phyloP scores from a whole-genome alignment of 208 protist genomes.

The Leishmania martiniquensis region DNA sequence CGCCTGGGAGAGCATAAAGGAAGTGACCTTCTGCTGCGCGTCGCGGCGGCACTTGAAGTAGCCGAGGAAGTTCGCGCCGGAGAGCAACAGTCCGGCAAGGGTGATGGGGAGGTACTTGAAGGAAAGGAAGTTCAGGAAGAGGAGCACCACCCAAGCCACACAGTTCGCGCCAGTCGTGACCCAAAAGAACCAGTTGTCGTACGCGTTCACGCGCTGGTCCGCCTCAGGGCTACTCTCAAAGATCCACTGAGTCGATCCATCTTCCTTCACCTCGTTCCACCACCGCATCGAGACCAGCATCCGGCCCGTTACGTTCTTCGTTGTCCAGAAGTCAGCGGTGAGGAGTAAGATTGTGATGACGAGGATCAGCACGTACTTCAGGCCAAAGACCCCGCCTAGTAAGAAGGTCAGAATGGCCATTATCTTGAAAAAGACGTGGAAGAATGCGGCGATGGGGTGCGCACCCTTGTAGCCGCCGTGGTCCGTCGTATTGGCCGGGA shows the following conservation, averaged over 20 bases:
- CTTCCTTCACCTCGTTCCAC: slow-evolving; percentile 95
- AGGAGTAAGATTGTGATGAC: slow-evolving; percentile 88
- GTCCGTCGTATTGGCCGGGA: slow-evolving; percentile 17
- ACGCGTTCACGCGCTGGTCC: slow-evolving; percentile 68
- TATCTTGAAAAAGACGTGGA: slow-evolving; percentile 91
- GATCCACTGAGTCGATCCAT: slow-evolving; percentile 92
- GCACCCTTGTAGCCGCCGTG: slow-evolving; percentile 74
- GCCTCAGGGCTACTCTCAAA: slow-evolving; percentile 91
- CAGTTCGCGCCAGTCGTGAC: slow-evolving; percentile 48
- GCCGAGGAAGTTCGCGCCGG: slow-evolving; percentile 72
- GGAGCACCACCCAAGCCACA: slow-evolving; percentile 61
- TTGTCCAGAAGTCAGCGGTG: slow-evolving; percentile 95
- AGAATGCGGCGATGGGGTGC: slow-evolving; percentile 84
- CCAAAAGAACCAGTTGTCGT: slow-evolving; percentile 91
- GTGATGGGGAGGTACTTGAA: slow-evolving; percentile 66
- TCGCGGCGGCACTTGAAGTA: slow-evolving; percentile 89
- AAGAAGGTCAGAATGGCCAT: slow-evolving; percentile 85
- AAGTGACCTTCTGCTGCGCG: slow-evolving; percentile 58
- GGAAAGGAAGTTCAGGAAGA: slow-evolving; percentile 79
- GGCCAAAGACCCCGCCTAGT: slow-evolving; percentile 59
- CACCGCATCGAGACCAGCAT: slow-evolving; percentile 94
- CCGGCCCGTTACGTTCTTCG: slow-evolving; percentile 96
- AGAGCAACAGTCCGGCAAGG: slow-evolving; percentile 56
- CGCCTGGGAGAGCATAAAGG: slow-evolving; percentile 66
- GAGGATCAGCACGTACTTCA: slow-evolving; percentile 79